A percentile compares a stretch with the other conserved stretches of the same genome.
Conservation (phyloP, 345 rosid species). For the Combretum micranthum region DNA sequence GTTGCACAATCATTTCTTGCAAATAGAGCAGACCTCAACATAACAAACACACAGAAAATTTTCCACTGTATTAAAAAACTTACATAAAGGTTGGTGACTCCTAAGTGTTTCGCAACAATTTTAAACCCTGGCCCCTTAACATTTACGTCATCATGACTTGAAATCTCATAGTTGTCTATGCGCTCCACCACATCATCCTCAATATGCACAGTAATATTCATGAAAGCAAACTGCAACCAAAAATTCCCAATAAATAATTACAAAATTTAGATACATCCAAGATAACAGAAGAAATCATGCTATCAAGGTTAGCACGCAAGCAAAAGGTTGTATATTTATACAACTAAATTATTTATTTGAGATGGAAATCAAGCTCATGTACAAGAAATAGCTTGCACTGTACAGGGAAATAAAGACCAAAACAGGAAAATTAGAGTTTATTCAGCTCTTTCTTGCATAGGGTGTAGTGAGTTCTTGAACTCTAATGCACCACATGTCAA, state of each 20-base stretch:
- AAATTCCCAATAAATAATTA: slow-evolving; percentile 7
- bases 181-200: slow-evolving; percentile 68
- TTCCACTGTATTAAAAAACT: slow-evolving; percentile 23
- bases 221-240: slow-evolving; percentile 59
- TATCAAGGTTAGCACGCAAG: too few relatives aligned
- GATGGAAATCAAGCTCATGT: too few relatives aligned
- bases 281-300: too few relatives aligned
- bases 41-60: slow-evolving; percentile 1
- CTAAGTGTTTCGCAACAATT: slow-evolving; percentile 63
- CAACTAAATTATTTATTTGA: too few relatives aligned
- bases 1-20: slow-evolving; percentile 12
- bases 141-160: slow-evolving; percentile 34
- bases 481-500: too few relatives aligned
- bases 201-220: slow-evolving; percentile 65
- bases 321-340: too few relatives aligned
- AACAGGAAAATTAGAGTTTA: too few relatives aligned
- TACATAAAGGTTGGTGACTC: slow-evolving; percentile 76
- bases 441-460: too few relatives aligned
- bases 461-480: too few relatives aligned
- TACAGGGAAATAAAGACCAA: too few relatives aligned
- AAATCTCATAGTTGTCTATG: slow-evolving; percentile 25
- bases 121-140: slow-evolving; percentile 38
- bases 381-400: too few relatives aligned
- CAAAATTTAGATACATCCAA: background rate
- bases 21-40: slow-evolving; percentile 1